Evolutionary conservation across 108 stramenopile species (phyloP), one percentile per base, ranked within the genome.

Genomic region (Discostella pseudostelligera): DNA sequence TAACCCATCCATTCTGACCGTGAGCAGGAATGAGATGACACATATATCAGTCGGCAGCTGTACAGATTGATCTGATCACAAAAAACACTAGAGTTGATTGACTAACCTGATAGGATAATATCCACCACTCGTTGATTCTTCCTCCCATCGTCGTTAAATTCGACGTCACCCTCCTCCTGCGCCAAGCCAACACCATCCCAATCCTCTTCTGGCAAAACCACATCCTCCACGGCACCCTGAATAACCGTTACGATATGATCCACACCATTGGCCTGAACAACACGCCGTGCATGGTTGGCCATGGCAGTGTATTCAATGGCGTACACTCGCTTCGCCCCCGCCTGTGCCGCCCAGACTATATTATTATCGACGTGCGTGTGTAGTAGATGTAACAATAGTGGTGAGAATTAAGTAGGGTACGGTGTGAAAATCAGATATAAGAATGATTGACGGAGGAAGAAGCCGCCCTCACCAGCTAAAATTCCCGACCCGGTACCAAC

Each of bases 401-500:
- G 32, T 26, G 29, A 57, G 56, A 57, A 49, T 25, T 21, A 3
- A 49, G 4, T 12, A 5, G 21, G 22, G 25, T 21, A 12, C 22
- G 49, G 49, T 7, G 49, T 11, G 19, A 21, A 49, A 8, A 25
- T 25, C 10, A 21, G 12, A 11, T 22, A 25, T 25, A 49, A 11
- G 3, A 4, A 49, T 6, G 0, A 47, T 47, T 22, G 22, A 49
- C 8, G 1, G 24, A 21, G 4, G 11, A 25, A 25, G 3, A 6
- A 49, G 19, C 14, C 1, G 4, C 9, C 40, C 59, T 59, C 59
- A 59, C 59, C 59, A 28, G 97, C 93, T 51, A 99, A 80, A 49
- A 99, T 96, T 1, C 98, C 98, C n/a, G 83, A 86, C 25, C 98
- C 98, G 7, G 98, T 97, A 11, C 98, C 98, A 20, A 99, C 94